Conservation (phyloP, 2,329 filamentous ascomycete genomes). For the Taxawa tesnikishii region DNA sequence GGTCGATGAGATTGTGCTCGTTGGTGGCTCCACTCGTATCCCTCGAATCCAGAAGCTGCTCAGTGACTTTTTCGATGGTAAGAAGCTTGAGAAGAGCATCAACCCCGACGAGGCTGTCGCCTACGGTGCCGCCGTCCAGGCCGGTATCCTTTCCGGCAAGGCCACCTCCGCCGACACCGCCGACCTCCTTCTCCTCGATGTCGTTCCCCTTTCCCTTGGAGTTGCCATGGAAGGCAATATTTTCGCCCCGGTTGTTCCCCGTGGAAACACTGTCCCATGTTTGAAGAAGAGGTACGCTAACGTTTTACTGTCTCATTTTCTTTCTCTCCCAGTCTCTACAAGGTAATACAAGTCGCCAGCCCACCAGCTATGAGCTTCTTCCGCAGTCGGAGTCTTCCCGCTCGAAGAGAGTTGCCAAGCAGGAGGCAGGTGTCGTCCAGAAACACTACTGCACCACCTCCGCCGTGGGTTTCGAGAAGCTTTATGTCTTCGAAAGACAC, state of each 20-base stretch:
- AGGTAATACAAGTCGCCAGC: neutral
- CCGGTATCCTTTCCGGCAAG: constrained; percentile 97
- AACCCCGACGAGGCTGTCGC: constrained; percentile 99
- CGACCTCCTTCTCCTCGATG: constrained; percentile 91
- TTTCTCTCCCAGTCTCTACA: constrained; percentile 3
- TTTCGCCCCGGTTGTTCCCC: constrained; percentile 81
- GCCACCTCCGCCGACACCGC: constrained; percentile 88
- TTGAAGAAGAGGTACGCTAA: constrained; percentile 62
- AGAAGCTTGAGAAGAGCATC: constrained; percentile 99
- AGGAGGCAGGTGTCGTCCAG: neutral
- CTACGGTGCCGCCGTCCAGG: constrained; percentile 97
- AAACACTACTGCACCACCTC: neutral
- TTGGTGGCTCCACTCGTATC: constrained; percentile 98
- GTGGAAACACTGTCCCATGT: constrained; percentile 31
- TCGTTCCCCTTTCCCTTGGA: constrained; percentile 91
- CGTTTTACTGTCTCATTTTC: too few relatives aligned
- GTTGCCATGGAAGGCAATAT: constrained; percentile 99
- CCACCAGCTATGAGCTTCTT: too few relatives aligned
- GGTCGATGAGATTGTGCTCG: constrained; percentile 97
- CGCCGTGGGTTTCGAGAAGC: neutral
- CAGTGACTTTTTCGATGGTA: constrained; percentile 97
- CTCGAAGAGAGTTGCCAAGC: neutral
- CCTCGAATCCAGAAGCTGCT: constrained; percentile 98
- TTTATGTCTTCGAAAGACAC: neutral
- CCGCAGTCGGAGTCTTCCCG: too few relatives aligned